These are phyloP conservation scores for Gossypium ekmanianum DNA, from an alignment of 345 rosid species.

Conservation along the genomic window DNA sequence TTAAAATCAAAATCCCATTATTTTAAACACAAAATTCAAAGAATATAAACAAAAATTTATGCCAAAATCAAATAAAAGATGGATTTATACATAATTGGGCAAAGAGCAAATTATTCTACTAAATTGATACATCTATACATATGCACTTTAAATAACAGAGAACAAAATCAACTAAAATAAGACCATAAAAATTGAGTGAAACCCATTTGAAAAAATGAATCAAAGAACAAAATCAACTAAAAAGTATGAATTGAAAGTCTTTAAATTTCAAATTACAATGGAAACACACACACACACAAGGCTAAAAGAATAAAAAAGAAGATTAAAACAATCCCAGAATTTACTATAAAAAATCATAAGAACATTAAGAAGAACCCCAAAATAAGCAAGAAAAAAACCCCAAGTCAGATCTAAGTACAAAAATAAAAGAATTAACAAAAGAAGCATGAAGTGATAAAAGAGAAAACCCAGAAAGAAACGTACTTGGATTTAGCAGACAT, in stretches of 20 bases:
- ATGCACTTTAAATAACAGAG: background rate
- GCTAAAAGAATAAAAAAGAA: conserved; percentile 6
- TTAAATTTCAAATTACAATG: background rate
- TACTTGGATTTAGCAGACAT: conserved; percentile 70
- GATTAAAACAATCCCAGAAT: conserved; percentile 19
- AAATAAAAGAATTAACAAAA: background rate
- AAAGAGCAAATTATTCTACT: background rate
- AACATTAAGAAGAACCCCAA: background rate
- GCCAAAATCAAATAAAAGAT: conserved; percentile 8
- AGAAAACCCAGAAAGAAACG: conserved; percentile 15
- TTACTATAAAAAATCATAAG: background rate
- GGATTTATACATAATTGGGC: conserved; percentile 17
- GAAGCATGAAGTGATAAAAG: background rate
- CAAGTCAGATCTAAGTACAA: conserved; percentile 34
- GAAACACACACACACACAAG: background rate
- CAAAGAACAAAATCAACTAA: conserved; percentile 7
- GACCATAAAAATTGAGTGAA: conserved; percentile 10
- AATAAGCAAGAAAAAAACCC: background rate
- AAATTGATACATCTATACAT: background rate
- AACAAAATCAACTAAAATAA: too few relatives aligned
- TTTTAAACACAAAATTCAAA: conserved; percentile 15
- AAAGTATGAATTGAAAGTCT: background rate
- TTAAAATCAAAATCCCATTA: conserved; percentile 17
- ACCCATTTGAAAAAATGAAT: conserved; percentile 14
- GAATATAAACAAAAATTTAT: background rate